Conservation (phyloP, 129 eudicot species). For the Pulicaria dysenterica region DNA sequence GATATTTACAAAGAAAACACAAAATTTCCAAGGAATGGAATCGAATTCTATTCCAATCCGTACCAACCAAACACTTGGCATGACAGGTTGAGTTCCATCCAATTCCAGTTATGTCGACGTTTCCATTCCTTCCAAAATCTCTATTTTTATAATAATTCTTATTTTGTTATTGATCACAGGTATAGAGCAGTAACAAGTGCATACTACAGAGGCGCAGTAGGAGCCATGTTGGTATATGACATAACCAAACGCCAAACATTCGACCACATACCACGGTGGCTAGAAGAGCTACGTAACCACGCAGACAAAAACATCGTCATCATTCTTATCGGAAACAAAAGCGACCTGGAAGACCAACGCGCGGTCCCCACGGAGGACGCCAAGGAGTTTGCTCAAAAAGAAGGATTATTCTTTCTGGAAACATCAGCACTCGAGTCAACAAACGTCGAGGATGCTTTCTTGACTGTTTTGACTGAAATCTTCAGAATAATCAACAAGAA, state of each 20-base stretch:
- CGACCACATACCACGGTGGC: constrained; percentile 79
- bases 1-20: no score
- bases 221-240: constrained; percentile 80
- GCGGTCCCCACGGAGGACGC: constrained; percentile 89
- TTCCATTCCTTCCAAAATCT: not conserved
- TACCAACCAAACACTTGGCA: no score
- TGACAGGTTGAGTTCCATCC: not conserved
- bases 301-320: constrained; percentile 77
- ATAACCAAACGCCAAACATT: constrained; percentile 74
- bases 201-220: constrained; percentile 75
- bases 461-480: constrained; percentile 82
- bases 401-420: constrained; percentile 89
- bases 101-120: not conserved
- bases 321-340: constrained; percentile 67
- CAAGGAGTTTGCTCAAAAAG: constrained; percentile 81
- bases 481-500: constrained; percentile 89
- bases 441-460: constrained; percentile 85
- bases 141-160: not conserved
- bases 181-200: constrained; percentile 82
- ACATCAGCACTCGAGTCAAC: constrained; percentile 89
- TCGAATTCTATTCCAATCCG: no score
- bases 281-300: constrained; percentile 70
- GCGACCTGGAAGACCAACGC: constrained; percentile 67
- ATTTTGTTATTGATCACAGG: constrained; percentile 44
- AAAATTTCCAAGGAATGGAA: no score